Evolutionary conservation across 129 eudicot species (phyloP).

Genomic region (Tanacetum coccineum): DNA sequence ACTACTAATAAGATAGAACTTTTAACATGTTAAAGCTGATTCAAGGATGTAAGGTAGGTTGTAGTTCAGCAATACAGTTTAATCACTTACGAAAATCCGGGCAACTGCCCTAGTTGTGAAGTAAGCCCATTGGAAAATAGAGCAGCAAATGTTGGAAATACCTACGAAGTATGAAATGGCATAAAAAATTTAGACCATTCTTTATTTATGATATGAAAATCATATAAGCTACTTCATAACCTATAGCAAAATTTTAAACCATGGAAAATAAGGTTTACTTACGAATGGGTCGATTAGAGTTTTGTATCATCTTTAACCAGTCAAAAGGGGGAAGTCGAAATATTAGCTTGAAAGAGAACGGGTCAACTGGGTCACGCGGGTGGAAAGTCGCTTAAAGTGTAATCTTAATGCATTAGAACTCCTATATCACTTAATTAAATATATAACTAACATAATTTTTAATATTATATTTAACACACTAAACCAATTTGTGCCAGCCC

Average conservation of each 20-base stretch:
- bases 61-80: not conserved
- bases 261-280: not conserved
- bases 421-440: no score
- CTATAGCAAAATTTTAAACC: not conserved
- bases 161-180: constrained; percentile 41
- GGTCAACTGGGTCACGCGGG: no score
- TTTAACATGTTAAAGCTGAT: constrained; percentile 2
- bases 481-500: no score
- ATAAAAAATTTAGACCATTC: constrained; percentile 1
- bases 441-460: no score
- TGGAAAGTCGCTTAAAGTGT: no score
- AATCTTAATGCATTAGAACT: no score
- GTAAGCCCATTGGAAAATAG: constrained; percentile 41
- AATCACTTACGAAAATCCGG: constrained; percentile 69
- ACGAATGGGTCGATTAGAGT: not conserved
- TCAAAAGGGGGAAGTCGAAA: no score
- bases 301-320: no score
- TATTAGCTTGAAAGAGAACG: no score
- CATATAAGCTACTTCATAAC: not conserved
- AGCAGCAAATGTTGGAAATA: constrained; percentile 91
- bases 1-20: not conserved
- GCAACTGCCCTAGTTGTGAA: constrained; percentile 39
- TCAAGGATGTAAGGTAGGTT: not conserved
- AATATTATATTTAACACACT: no score
- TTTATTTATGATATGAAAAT: not conserved